phyloP scores from a whole-genome alignment of 2,329 filamentous ascomycete species.

The Chrysosporium queenslandicum region DNA sequence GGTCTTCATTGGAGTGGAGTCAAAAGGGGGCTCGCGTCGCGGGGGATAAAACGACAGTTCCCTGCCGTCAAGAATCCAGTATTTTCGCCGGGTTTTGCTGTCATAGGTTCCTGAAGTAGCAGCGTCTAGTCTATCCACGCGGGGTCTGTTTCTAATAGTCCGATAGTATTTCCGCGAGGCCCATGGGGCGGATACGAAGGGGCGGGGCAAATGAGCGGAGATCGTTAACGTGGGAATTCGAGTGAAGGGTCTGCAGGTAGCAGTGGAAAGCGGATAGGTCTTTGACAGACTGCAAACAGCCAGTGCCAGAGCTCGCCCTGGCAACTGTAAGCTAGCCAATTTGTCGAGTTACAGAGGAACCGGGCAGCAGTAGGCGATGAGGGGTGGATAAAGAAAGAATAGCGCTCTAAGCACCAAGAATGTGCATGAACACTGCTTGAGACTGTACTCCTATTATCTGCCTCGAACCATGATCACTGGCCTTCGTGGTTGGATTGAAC shows the following conservation, averaged over 20 bases:
- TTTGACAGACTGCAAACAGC: neutral
- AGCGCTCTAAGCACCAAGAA: neutral
- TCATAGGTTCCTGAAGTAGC: neutral
- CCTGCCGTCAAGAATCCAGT: constrained; percentile 8
- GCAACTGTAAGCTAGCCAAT: constrained; percentile 8
- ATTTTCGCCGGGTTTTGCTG: neutral
- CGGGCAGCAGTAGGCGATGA: neutral
- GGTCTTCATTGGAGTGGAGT: constrained; percentile 52
- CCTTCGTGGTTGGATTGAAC: no score
- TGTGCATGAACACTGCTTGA: no score
- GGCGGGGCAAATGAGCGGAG: neutral
- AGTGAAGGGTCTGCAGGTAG: neutral
- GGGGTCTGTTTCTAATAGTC: neutral
- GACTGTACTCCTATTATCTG: no score
- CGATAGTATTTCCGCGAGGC: neutral
- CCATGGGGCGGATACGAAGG: neutral
- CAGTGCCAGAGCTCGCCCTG: constrained; percentile 9
- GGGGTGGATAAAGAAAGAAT: neutral
- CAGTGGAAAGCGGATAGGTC: neutral
- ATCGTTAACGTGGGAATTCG: neutral
- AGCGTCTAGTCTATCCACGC: neutral
- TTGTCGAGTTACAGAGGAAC: constrained; percentile 1
- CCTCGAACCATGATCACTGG: no score
- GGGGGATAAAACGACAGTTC: constrained; percentile 1
- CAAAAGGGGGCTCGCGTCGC: neutral